Base-by-base conservation (phyloP, 345 rosid genomes). In the Gossypium thurberi region DNA sequence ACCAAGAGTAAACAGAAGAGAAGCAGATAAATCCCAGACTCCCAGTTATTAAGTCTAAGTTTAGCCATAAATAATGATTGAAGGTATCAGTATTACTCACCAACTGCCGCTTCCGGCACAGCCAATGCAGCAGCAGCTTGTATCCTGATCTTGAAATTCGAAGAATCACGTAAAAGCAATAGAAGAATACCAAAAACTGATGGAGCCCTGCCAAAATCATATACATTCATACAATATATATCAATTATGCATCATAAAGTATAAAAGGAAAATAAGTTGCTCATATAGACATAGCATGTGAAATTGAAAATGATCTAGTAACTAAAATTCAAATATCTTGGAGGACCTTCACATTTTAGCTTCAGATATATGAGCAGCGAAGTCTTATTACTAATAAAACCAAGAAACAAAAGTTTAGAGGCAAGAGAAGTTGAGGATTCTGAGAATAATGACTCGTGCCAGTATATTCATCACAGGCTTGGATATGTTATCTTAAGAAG, bases 41-140 rank as follows among this genome's bases (percentile, higher is more conserved):
- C 2, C 4, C 57, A 62, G 21, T 61, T 51, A 76, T 46, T 10
- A 21, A 40, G 2, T 69, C 12, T 25, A 75, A 48, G 37, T 33
- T 65, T 25, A 7, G 68, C 42, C 15, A 43, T 55, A 40, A 17
- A 37, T 51, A 70, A 62, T 50, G 63, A 58, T 37, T 20, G 10
- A 5, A 62, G 63, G 10, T 8, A 53, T 21, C 40, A 33, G 51
- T 72, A 71, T 78, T 61, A 82, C 91, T 85, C 75, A 92, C 98
- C 90, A 69, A 40, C 60, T 80, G 74, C 85, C 33, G 89, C 85
- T 80, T 83, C 79, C 57, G 98, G 97, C 61, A 87, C 98, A 74
- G 98, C 89, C 77, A 94, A 85, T 42, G 99, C 99, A 73, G 98
- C 87, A 73, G 96, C 98, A 74, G 97, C 99, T 85, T 92, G 98